phyloP scores from a whole-genome alignment of 2,329 filamentous ascomycete species.

The Cladorrhinum sp. region DNA sequence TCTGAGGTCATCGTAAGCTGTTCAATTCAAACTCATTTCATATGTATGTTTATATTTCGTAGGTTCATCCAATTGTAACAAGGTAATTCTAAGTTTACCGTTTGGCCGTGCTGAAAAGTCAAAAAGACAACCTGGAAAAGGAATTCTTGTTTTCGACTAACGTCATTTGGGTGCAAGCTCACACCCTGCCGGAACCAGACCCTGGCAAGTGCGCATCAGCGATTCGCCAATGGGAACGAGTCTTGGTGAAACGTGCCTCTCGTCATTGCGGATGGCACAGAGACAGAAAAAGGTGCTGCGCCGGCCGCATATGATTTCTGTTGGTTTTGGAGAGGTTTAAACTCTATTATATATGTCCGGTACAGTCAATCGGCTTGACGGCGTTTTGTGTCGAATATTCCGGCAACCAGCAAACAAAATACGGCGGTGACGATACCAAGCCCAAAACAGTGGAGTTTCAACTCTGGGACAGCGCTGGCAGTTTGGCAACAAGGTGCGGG shows the following conservation, averaged over 20 bases:
- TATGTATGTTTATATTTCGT: background rate
- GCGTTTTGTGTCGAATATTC: background rate
- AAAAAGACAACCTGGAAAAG: background rate
- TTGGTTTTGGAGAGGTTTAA: background rate
- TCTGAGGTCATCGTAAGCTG: background rate
- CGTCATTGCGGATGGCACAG: constrained; percentile 3
- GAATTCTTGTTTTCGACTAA: background rate
- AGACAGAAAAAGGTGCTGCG: background rate
- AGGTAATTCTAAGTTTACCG: background rate
- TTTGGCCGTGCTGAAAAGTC: background rate
- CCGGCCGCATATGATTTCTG: background rate
- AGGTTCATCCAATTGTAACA: background rate
- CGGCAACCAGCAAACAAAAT: background rate
- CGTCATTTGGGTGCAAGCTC: constrained; percentile 7
- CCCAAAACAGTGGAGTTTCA: background rate
- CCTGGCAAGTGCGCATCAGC: background rate
- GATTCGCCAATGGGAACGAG: constrained; percentile 23
- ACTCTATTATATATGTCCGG: background rate
- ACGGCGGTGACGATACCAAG: background rate
- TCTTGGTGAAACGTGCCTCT: constrained; percentile 7
- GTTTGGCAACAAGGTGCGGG: background rate
- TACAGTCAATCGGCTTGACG: background rate
- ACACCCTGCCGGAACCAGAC: background rate
- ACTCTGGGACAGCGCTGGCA: background rate
- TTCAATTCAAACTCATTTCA: background rate